Conservation (phyloP, 2,329 filamentous ascomycete genomes). For the Penicillium sp. region DNA sequence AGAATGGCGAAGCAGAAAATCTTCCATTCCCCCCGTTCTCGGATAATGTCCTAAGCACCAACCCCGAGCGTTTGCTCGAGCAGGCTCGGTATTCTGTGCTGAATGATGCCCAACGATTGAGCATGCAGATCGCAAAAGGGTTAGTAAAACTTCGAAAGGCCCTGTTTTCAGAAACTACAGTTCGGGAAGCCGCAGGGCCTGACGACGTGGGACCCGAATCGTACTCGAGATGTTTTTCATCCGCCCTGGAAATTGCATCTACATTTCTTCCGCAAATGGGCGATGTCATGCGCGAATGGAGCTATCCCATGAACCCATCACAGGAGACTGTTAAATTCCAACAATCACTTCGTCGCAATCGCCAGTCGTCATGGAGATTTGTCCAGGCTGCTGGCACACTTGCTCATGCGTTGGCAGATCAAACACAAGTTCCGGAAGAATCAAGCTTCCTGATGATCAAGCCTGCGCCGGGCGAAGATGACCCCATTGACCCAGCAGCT, state of each 20-base stretch:
- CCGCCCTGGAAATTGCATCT: conserved; percentile 44
- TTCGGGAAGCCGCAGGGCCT: conserved; percentile 31
- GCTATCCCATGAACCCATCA: conserved; percentile 58
- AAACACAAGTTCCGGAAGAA: conserved; percentile 42
- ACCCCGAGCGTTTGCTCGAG: conserved; percentile 37
- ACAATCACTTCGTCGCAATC: conserved; percentile 55
- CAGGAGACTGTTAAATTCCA: conserved; percentile 54
- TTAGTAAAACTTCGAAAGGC: conserved; percentile 55
- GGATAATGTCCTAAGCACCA: conserved; percentile 22
- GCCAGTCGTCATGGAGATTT: conserved; percentile 58
- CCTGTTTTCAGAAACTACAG: conserved; percentile 51
- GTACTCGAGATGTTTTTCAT: conserved; percentile 41
- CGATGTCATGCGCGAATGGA: conserved; percentile 54
- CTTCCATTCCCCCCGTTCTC: conserved; percentile 48
- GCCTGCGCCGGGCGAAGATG: conserved; percentile 47
- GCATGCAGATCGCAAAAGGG: conserved; percentile 56
- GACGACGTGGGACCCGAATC: conserved; percentile 29
- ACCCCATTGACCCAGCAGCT: conserved; percentile 40
- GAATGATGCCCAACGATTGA: conserved; percentile 52
- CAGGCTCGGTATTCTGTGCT: conserved; percentile 48
- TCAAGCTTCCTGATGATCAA: conserved; percentile 49
- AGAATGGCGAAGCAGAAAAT: conserved; percentile 60
- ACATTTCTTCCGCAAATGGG: conserved; percentile 57
- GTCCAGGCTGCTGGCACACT: conserved; percentile 62
- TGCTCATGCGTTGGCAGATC: conserved; percentile 55